phyloP scores from a whole-genome alignment of 768 basidiomycete genomes.

The Tulasnella sp. region DNA sequence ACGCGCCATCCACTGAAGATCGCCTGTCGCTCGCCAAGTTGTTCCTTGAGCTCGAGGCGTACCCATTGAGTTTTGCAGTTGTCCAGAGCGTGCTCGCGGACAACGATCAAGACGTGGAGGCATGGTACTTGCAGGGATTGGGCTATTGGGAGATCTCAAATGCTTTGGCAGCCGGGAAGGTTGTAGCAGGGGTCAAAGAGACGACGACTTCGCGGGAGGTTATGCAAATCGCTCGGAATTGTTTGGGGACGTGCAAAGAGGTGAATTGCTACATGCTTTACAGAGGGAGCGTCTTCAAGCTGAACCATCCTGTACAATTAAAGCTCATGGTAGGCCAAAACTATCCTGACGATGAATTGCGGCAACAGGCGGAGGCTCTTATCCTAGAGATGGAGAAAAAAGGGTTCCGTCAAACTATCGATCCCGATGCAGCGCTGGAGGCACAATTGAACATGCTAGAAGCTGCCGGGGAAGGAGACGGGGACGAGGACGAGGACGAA shows the following conservation, averaged over 20 bases:
- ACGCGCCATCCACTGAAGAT: slow-evolving; percentile 57
- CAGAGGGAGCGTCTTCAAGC: background rate
- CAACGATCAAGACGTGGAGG: slow-evolving; percentile 81
- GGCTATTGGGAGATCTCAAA: slow-evolving; percentile 78
- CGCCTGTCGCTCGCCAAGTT: slow-evolving; percentile 68
- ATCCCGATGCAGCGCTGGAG: slow-evolving; percentile 35
- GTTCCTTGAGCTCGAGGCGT: slow-evolving; percentile 65
- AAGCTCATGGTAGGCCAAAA: slow-evolving; percentile 62
- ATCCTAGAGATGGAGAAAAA: slow-evolving; percentile 51
- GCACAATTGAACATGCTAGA: background rate
- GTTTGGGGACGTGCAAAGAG: slow-evolving; percentile 70
- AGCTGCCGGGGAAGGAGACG: slow-evolving; percentile 36
- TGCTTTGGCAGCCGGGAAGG: slow-evolving; percentile 46
- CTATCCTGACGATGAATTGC: slow-evolving; percentile 62
- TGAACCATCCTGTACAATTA: background rate
- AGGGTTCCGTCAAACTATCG: slow-evolving; percentile 52
- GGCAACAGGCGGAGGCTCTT: slow-evolving; percentile 67
- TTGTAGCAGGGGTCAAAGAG: slow-evolving; percentile 32
- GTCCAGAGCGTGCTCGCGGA: slow-evolving; percentile 66
- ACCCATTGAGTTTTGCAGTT: slow-evolving; percentile 60
- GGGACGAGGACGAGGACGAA: slow-evolving; percentile 49
- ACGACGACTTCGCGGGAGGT: slow-evolving; percentile 64
- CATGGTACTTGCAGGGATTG: slow-evolving; percentile 94
- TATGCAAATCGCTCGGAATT: slow-evolving; percentile 64
- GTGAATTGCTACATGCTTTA: slow-evolving; percentile 33